Evolutionary conservation across 192 early-diverging fungal species (phyloP).

Genomic region (Gryganskiella cystojenkinii): DNA sequence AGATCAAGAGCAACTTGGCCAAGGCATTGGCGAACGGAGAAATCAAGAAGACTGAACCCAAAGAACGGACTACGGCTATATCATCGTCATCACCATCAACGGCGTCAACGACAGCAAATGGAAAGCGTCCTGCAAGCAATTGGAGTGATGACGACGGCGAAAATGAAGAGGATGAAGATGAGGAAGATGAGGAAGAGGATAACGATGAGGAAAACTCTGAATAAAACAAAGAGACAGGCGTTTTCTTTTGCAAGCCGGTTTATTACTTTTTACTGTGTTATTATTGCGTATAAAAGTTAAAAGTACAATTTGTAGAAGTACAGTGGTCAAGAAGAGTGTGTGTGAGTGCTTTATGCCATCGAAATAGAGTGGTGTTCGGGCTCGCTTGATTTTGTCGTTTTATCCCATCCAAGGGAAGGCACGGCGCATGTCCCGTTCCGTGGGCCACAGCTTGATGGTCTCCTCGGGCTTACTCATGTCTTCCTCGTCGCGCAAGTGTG

Average conservation of each 20-base stretch:
- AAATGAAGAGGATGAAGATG: neutral
- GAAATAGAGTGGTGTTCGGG: too few relatives aligned
- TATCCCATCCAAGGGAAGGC: conserved; percentile 50
- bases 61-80: neutral
- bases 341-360: too few relatives aligned
- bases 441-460: conserved; percentile 48
- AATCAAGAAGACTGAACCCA: conserved; percentile 16
- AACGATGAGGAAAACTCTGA: neutral
- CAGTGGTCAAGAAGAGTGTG: too few relatives aligned
- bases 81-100: conserved; percentile 12
- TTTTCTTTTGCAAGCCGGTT: too few relatives aligned
- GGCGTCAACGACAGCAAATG: neutral
- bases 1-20: conserved; percentile 30
- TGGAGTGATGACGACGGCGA: conserved; percentile 37
- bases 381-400: neutral
- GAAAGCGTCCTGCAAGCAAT: conserved; percentile 38
- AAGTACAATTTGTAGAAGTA: too few relatives aligned
- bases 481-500: conserved; percentile 45
- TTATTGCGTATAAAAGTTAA: too few relatives aligned
- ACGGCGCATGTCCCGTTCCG: conserved; percentile 25
- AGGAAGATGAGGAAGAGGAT: neutral
- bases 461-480: conserved; percentile 24
- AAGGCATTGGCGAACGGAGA: conserved; percentile 30
- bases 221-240: too few relatives aligned
- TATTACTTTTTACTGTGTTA: too few relatives aligned